A percentile compares a stretch with the other conserved stretches of the same genome.
Conservation (phyloP, 2,329 filamentous ascomycete species). For the Capronia epimyces region DNA sequence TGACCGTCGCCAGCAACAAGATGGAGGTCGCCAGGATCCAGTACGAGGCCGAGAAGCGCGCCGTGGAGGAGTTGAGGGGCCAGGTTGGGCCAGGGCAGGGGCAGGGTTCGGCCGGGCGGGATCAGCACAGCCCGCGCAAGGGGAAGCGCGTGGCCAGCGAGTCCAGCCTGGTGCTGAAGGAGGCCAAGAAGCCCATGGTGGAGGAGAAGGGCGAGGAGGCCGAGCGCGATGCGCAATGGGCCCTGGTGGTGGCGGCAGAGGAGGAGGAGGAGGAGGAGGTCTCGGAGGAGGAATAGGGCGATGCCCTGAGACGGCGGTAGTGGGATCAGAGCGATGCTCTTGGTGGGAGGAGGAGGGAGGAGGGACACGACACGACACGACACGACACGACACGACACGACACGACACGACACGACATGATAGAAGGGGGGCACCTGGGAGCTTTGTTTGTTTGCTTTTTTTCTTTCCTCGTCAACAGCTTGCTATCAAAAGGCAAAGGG, state of each 20-base stretch:
- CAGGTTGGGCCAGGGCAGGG: neutral
- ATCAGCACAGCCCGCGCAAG: neutral
- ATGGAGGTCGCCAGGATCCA: neutral
- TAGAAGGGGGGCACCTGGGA: no score
- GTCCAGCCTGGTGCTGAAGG: neutral
- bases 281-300: neutral
- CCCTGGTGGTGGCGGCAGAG: neutral
- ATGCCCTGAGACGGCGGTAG: neutral
- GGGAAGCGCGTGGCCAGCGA: slow-evolving; percentile 1
- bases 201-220: neutral
- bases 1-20: neutral
- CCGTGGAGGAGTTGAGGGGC: neutral
- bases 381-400: no score
- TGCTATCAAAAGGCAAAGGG: neutral
- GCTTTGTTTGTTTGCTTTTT: neutral
- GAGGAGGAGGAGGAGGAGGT: neutral
- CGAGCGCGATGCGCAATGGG: neutral
- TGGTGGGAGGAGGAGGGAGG: neutral
- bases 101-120: no score
- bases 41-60: neutral
- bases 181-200: neutral
- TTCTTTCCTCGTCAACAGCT: neutral
- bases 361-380: no score
- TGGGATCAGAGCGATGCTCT: no score
- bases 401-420: no score